Evolutionary conservation across 148 eudicot genomes (phyloP), one percentile per base, ranked within the genome.

Genomic region (Selenicereus undatus): DNA sequence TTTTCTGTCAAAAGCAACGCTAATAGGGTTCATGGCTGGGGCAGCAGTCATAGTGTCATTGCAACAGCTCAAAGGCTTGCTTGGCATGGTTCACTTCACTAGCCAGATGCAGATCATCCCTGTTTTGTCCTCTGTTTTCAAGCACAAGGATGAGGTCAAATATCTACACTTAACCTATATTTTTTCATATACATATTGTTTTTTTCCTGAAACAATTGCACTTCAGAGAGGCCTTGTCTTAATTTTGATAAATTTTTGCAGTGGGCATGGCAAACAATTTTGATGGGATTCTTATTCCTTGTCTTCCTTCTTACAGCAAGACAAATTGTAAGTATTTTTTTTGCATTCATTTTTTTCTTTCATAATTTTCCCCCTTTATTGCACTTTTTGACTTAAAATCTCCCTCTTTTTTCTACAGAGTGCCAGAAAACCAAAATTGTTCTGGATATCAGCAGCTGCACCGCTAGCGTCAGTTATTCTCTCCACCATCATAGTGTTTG

Each of bases 21-120:
- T 96, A 36, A 82, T 93, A 6, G 99, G 99, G 68, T 96, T 96
- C 93, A 96, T 88, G 93, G 99, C 97, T 21, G 99, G 99, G 76
- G 97, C 98, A 73, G 98, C 99, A 48, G 85, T 93, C 39, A 91
- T 93, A 73, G 99, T 96, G 30, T 96, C 97, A 58, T 80, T 96
- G 81, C 99, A 96, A 81, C 99, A 96, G 77, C 86, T 96, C 14
- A 96, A 96, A 87, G 99, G 99, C n/a, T 86, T 96, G 51, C 93
- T 96, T 66, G 99, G 98, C 78, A 93, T 93, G 78, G 87, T 86
- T 82, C 99, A 93, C 78, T 96, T 96, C 87, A 96, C 99, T 16
- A 81, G 11, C 93, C 87, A 90, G 78, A 96, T 92, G 98, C 93
- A 96, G 76, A 87, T 96, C 26, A 54, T 92, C 80, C 95, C 97